phyloP scores from a whole-genome alignment of 805 yeast genomes.

The Candida germanica region DNA sequence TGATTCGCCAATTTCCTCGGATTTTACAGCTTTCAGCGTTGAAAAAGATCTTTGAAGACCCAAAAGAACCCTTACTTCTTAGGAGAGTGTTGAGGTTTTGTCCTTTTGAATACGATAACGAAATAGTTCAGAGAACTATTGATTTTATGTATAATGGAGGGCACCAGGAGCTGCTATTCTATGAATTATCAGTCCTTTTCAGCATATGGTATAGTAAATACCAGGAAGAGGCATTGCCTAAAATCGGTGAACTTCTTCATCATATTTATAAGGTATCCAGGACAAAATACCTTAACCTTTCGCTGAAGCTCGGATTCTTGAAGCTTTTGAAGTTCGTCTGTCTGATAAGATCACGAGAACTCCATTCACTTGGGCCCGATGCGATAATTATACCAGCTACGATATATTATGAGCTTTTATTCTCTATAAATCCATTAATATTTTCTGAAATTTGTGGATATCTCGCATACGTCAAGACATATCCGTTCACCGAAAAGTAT shows the following conservation, averaged over 20 bases:
- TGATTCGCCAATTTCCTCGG: constrained; percentile 1
- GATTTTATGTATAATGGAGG: not conserved
- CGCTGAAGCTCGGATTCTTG: constrained; percentile 12
- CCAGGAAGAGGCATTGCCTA: not conserved
- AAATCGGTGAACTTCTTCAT: not conserved
- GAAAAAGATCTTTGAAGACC: not conserved
- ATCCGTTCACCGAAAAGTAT: constrained; percentile 21
- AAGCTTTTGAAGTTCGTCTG: constrained; percentile 16
- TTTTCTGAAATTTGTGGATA: constrained; percentile 47
- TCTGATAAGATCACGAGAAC: constrained; percentile 6
- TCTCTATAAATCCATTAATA: constrained; percentile 42
- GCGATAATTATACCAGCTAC: constrained; percentile 28
- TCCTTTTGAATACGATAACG: not conserved
- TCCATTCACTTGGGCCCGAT: constrained; percentile 4
- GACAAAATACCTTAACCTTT: not conserved
- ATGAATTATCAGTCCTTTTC: constrained; percentile 1
- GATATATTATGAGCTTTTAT: constrained; percentile 34
- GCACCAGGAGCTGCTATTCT: not conserved
- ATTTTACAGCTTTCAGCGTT: not conserved
- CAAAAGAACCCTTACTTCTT: not conserved
- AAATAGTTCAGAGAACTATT: not conserved
- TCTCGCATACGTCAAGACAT: constrained; percentile 40
- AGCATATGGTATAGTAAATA: not conserved
- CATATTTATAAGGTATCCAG: not conserved
- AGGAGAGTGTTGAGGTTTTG: not conserved